Evolutionary conservation across 768 basidiomycete genomes (phyloP), one percentile per base, ranked within the genome.

Genomic region (Pleurotus citrinopileatus): DNA sequence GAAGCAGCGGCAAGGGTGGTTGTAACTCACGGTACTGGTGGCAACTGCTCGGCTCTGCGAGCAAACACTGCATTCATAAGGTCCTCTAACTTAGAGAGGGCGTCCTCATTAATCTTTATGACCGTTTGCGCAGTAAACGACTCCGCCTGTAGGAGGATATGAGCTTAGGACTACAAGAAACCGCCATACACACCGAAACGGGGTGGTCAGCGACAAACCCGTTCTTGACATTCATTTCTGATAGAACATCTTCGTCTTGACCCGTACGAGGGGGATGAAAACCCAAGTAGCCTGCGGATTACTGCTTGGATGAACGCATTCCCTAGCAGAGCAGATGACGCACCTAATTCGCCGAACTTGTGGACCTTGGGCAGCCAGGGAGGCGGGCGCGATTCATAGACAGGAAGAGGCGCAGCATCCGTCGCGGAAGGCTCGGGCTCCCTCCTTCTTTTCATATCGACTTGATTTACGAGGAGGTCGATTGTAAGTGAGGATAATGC

Each of bases 41-140:
- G 77, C 9, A 79, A 65, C 52, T 67, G 74, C 50, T 87, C 84
- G 7, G 77, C 73, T 44, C 83, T 79, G 29, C 87, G 81, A 44
- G 73, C 64, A 55, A 91, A 87, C 46, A 93, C 82, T 59, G 89
- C 86, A 50, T 83, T 80, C 83, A 92, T 88, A 25, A 94, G 72
- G 47, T 82, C 80, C 60, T 91, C 89, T 32, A 93, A 70, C 45
- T 83, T 83, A 2, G 67, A 62, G 3, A 91, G 67, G 3, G 81
- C 76, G 57, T 75, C 75, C 25, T 74, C 72, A 38, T 80, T 75
- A 40, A 79, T 75, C 44, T 74, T 76, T 53, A 77, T 78, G 22
- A 83, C 75, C 55, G 76, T 73, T 61, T 81, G 77, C 1, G 82
- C 82, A 56, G 79, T 84, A 61, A 80, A 87, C 10, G 77, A 79